Percentiles rank a stretch among this genome's conserved stretches.
Evolutionary conservation across 805 yeast genomes (phyloP).

Genomic region (Kluyveromyces aestuarii): DNA sequence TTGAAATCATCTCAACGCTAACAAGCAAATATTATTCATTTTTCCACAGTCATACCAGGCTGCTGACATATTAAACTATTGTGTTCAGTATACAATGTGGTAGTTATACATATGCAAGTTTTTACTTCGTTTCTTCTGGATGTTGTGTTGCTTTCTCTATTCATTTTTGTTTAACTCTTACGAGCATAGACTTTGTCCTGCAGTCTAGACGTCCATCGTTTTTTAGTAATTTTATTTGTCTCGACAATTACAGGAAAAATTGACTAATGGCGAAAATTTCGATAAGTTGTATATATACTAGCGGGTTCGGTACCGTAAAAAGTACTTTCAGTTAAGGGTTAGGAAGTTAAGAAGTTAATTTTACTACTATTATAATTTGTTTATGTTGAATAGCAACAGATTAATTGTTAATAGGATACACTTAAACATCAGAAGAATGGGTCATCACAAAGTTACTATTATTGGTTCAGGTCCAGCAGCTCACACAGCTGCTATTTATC

Average conservation of each 20-base stretch:
- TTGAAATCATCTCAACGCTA: too few species aligned
- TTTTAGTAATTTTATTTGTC: not conserved
- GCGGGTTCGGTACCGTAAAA: not conserved
- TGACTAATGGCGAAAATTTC: not conserved
- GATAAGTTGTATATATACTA: not conserved
- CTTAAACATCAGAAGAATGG: conserved; percentile 40
- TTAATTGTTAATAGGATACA: not conserved
- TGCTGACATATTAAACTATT: too few species aligned
- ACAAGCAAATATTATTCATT: too few species aligned
- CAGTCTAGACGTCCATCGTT: not conserved
- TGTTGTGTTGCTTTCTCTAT: too few species aligned
- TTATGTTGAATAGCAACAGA: not conserved
- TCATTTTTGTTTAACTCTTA: not conserved
- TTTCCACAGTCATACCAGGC: too few species aligned
- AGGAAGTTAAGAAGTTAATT: too few species aligned
- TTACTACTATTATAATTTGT: too few species aligned
- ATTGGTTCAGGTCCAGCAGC: conserved; percentile 99
- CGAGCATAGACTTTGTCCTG: not conserved
- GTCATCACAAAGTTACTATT: conserved; percentile 75
- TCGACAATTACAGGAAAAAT: not conserved
- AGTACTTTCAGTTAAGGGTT: too few species aligned
- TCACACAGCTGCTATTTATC: conserved; percentile 96
- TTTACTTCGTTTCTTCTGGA: too few species aligned
- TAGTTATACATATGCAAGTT: too few species aligned
- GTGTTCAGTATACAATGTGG: too few species aligned